These are phyloP conservation scores for Penicillium sclerotigenum DNA, from an alignment of 2,329 filamentous ascomycete genomes.

Conservation along the genomic window DNA sequence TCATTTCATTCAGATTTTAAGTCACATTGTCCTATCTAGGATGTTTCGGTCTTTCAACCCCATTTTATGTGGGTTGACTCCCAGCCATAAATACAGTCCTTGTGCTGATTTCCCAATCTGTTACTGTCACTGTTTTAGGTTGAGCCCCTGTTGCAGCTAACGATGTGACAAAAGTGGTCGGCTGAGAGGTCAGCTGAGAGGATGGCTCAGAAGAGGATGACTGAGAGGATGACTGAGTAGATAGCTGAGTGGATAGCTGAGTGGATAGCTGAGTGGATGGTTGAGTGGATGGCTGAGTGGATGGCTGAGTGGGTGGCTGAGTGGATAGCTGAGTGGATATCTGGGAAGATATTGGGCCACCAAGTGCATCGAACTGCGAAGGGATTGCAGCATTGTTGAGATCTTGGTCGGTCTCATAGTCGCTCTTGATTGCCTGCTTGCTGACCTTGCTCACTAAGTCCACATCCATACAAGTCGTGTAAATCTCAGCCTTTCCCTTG, in stretches of 20 bases:
- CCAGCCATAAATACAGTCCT: constrained; percentile 17
- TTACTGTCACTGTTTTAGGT: constrained; percentile 19
- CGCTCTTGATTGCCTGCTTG: constrained; percentile 9
- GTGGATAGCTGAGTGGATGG: background rate
- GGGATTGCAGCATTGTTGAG: constrained; percentile 41
- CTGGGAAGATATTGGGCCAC: background rate
- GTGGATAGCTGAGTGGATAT: background rate
- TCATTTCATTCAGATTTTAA: background rate
- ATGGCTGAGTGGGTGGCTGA: background rate
- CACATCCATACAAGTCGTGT: constrained; percentile 51
- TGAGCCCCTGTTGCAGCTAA: constrained; percentile 7
- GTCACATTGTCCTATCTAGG: background rate
- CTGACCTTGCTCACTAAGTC: constrained; percentile 34
- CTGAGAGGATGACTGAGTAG: background rate
- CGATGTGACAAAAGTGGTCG: background rate
- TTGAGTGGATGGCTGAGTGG: background rate
- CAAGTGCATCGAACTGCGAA: constrained; percentile 37
- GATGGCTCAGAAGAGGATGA: background rate
- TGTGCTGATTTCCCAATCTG: constrained; percentile 27
- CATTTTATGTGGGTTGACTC: constrained; percentile 3
- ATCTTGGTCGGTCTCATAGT: constrained; percentile 35
- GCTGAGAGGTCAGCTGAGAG: background rate
- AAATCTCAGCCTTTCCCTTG: constrained; percentile 47
- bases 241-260: too few relatives aligned
- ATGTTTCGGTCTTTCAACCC: background rate